Evolutionary conservation across 768 basidiomycete species (phyloP).

Genomic region (Boletus tylopilopsis): DNA sequence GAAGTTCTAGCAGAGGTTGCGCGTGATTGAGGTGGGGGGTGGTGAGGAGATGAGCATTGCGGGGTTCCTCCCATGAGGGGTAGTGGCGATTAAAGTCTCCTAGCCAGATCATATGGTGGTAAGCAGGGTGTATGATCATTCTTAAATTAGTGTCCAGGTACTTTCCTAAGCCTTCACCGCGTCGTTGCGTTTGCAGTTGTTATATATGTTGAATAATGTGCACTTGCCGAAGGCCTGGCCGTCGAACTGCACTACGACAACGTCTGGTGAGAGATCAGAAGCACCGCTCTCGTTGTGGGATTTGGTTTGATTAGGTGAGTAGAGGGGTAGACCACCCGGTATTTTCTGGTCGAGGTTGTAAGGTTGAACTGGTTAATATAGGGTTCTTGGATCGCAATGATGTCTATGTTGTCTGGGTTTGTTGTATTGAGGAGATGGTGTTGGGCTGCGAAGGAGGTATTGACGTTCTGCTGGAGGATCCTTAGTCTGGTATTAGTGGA

Average conservation of each 20-base stretch:
- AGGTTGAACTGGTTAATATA: not conserved
- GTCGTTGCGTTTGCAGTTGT: not conserved
- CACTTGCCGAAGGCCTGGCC: not conserved
- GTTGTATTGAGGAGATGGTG: not conserved
- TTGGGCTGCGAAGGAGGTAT: not conserved
- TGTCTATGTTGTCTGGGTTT: fast-evolving
- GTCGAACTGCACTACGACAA: not conserved
- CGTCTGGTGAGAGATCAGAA: not conserved
- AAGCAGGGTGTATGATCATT: not conserved
- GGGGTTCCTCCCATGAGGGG: slow-evolving; percentile 26
- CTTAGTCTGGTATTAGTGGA: no score
- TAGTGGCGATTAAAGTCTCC: slow-evolving; percentile 35
- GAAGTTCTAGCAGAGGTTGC: not conserved
- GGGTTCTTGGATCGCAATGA: not conserved
- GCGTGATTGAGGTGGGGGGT: not conserved
- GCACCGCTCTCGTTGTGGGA: not conserved
- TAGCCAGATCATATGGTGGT: slow-evolving; percentile 18
- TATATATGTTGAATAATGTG: not conserved
- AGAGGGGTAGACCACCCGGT: not conserved
- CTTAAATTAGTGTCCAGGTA: not conserved
- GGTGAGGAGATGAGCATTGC: slow-evolving; percentile 23
- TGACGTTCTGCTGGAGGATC: not conserved
- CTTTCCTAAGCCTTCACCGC: not conserved
- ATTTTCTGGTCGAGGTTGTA: not conserved
- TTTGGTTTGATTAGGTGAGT: no score